Base-by-base conservation (phyloP, 2,329 filamentous ascomycete genomes). In the Colletotrichum karsti region DNA sequence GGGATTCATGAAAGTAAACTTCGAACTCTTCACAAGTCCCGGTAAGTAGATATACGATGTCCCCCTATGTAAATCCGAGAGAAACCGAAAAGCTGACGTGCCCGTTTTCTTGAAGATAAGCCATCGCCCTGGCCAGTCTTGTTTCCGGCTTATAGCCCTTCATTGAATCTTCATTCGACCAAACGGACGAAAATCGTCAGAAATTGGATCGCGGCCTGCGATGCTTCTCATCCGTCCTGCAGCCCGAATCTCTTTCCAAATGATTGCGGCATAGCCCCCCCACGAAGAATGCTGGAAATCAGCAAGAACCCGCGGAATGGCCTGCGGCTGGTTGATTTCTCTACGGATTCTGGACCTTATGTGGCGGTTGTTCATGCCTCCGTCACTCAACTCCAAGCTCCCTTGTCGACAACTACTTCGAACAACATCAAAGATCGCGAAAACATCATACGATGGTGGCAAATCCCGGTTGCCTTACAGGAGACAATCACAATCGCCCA, bases 401-500 rank as follows among this genome's bases (percentile, higher is more conserved):
- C 59, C 2, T 39, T 33, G 22, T 51, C 60, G 8, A n/a, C n/a
- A n/a, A n/a, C n/a, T n/a, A n/a, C n/a, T n/a, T n/a, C n/a, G n/a
- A n/a, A n/a, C n/a, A n/a, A n/a, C n/a, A n/a, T n/a, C n/a, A n/a
- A n/a, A n/a, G n/a, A n/a, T n/a, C n/a, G 3, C 12, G 8, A 64
- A 60, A n/a, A 57, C 35, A 13, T 1, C 13, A 5, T n/a, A 63
- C 8, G 64, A 18, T 59, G 64, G 64, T 64, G 59, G 59, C 51
- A 54, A 22, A 26, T 67, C 15, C 64, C 64, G 3, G n/a, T 30
- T 9, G 53, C 51, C 2, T 24, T 67, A 1, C 60, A 64, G 28
- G 64, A 67, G 39, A 35, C 42, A 26, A 13, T 67, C 6, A 24
- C 20, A 3, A 13, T 67, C 8, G 64, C 64, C 2, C 7, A 24